These are phyloP conservation scores for Sporothrix inflata DNA, from an alignment of 2,329 filamentous ascomycete species.

Conservation along the genomic window DNA sequence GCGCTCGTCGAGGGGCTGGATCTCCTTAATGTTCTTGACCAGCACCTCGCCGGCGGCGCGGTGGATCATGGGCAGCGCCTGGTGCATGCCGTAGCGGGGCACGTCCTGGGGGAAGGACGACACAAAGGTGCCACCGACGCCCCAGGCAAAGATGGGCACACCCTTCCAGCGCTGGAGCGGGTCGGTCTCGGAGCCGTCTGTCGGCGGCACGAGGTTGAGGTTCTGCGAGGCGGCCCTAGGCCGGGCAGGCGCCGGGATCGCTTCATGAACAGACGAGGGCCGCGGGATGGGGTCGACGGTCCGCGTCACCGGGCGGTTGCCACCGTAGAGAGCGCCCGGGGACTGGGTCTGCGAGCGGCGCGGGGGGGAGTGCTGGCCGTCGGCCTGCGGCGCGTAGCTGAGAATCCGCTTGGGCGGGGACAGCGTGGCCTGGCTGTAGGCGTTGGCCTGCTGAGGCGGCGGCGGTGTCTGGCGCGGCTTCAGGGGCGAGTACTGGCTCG, in stretches of 20 bases:
- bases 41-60: slow-evolving; percentile 81
- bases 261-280: slow-evolving; percentile 56
- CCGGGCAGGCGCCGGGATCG: slow-evolving; percentile 43
- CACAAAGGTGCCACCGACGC: slow-evolving; percentile 78
- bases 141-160: slow-evolving; percentile 83
- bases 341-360: slow-evolving; percentile 66
- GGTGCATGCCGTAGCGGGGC: slow-evolving; percentile 79
- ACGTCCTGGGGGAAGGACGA: slow-evolving; percentile 88
- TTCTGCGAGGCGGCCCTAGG: slow-evolving; percentile 58
- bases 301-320: slow-evolving; percentile 40
- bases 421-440: slow-evolving; percentile 48
- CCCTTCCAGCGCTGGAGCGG: slow-evolving; percentile 89
- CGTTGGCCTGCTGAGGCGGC: slow-evolving; percentile 39
- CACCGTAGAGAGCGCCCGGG: slow-evolving; percentile 53
- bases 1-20: slow-evolving; percentile 71
- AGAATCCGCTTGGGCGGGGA: slow-evolving; percentile 62
- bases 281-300: slow-evolving; percentile 53
- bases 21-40: slow-evolving; percentile 73
- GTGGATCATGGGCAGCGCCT: slow-evolving; percentile 74
- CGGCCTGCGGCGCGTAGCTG: slow-evolving; percentile 54
- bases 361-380: slow-evolving; percentile 55
- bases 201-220: slow-evolving; percentile 63
- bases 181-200: slow-evolving; percentile 71
- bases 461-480: slow-evolving; percentile 53
- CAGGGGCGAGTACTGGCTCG: slow-evolving; percentile 26